Evolutionary conservation across 805 yeast genomes (phyloP), one percentile per base, ranked within the genome.

Genomic region (Ogataea trehalophila): DNA sequence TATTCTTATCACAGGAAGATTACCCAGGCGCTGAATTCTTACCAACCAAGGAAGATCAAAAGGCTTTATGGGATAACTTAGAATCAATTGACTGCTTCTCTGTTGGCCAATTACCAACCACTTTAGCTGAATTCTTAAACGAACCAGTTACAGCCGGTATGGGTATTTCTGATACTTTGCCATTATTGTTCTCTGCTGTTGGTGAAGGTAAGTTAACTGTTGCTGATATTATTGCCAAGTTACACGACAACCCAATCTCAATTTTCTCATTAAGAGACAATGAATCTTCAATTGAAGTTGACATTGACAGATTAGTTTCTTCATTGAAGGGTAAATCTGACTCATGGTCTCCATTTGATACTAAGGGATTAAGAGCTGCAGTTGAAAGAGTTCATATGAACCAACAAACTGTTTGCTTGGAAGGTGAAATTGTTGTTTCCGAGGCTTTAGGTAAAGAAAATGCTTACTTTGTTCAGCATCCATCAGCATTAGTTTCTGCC

Each of bases 371-470:
- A 62, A 76, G 72, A 51, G 97, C 97, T 53, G 83, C 89, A 61
- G 85, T 92, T 62, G 96, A 90, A 68, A 81, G 97, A 68, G 97
- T 92, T 43, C 77, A 83, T 56, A 73, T 87, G 66, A 80, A 83
- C 52, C 85, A 81, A 48, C 83, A 84, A 65, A 86, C 96, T 46
- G 87, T 85, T 45, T 86, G 89, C 55, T 76, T 90, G 56, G 97
- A 92, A 65, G 96, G 96, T 56, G 79, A 78, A 47, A 67, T 89
- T 44, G 74, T 85, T 56, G 77, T 79, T 42, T 58, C 67, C 13
- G 76, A 74, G 52, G 85, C 87, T 26, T 64, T 74, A 37, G 96
- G 96, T 54, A 74, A 74, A 56, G 81, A 80, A 47, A 69, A 72
- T 49, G 70, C 74, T 38, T 67, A 76, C 45, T 66, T 72, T 55